A percentile compares a stretch with the other conserved stretches of the same genome.
phyloP scores from a whole-genome alignment of 768 basidiomycete species.

The Cytidiella melzeri region DNA sequence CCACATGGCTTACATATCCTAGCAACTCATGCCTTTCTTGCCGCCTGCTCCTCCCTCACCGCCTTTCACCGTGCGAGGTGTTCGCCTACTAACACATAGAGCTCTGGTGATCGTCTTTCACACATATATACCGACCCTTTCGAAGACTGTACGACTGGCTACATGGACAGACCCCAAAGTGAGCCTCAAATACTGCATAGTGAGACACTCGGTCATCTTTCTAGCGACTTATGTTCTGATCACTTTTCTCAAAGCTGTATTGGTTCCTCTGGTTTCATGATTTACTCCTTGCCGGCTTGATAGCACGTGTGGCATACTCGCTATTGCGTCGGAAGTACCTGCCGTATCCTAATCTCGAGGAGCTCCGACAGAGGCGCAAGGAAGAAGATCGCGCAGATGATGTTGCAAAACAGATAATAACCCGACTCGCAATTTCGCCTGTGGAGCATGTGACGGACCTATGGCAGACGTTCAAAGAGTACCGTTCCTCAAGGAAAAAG shows the following conservation, averaged over 20 bases:
- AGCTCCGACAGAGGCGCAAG: constrained; percentile 46
- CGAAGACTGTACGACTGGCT: constrained; percentile 36
- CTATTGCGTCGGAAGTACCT: constrained; percentile 44
- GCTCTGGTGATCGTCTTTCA: constrained; percentile 50
- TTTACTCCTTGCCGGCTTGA: constrained; percentile 45
- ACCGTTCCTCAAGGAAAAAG: constrained; percentile 32
- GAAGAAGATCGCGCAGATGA: constrained; percentile 44
- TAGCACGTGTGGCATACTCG: constrained; percentile 41
- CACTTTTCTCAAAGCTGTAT: constrained; percentile 36
- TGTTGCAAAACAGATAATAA: constrained; percentile 45
- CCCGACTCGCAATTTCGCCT: constrained; percentile 40
- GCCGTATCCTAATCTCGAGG: constrained; percentile 47
- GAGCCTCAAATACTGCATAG: constrained; percentile 46
- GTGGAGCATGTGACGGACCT: constrained; percentile 44
- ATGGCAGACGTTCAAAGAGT: constrained; percentile 44
- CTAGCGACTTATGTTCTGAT: constrained; percentile 1
- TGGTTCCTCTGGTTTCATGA: constrained; percentile 63
- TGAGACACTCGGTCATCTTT: constrained; percentile 27
- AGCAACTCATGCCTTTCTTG: constrained; percentile 37
- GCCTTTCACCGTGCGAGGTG: constrained; percentile 47
- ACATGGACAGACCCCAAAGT: constrained; percentile 46
- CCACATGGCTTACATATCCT: not conserved
- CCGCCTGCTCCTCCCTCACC: constrained; percentile 36
- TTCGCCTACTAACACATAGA: constrained; percentile 46
- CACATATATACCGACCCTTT: constrained; percentile 40